Evolutionary conservation across 306 rosid species (phyloP).

Genomic region (Dryas drummondii): DNA sequence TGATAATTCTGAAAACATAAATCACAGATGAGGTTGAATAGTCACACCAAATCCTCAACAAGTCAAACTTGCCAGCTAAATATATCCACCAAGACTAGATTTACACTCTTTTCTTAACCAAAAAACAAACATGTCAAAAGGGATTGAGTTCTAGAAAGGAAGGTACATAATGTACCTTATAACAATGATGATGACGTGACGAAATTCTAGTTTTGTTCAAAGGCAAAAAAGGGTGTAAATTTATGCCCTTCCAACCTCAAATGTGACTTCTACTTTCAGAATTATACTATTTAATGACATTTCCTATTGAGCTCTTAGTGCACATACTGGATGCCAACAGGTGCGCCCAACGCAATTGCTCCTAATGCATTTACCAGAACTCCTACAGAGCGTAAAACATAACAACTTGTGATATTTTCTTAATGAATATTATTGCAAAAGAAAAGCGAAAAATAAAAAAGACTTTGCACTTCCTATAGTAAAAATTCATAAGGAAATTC

Average conservation of each 20-base stretch:
- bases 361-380: conserved; percentile 67
- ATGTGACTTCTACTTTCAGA: conserved; percentile 23
- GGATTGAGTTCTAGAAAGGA: neutral
- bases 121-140: neutral
- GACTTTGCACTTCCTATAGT: neutral
- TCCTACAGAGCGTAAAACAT: conserved; percentile 50
- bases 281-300: conserved; percentile 9
- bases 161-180: neutral
- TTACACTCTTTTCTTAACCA: neutral
- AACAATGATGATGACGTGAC: neutral
- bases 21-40: conserved; percentile 14
- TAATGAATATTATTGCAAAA: neutral
- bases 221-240: conserved; percentile 5
- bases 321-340: conserved; percentile 76
- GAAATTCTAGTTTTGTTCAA: conserved; percentile 10
- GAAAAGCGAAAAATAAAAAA: neutral
- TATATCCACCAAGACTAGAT: neutral
- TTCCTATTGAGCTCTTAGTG: conserved; percentile 31
- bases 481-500: neutral
- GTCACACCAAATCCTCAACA: neutral
- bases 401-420: neutral
- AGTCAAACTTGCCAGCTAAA: neutral
- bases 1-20: neutral
- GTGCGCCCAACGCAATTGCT: conserved; percentile 89
- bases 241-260: conserved; percentile 33